These are phyloP conservation scores for Amylostereum areolatum DNA, from an alignment of 1,284 basidiomycete species.

Conservation along the genomic window DNA sequence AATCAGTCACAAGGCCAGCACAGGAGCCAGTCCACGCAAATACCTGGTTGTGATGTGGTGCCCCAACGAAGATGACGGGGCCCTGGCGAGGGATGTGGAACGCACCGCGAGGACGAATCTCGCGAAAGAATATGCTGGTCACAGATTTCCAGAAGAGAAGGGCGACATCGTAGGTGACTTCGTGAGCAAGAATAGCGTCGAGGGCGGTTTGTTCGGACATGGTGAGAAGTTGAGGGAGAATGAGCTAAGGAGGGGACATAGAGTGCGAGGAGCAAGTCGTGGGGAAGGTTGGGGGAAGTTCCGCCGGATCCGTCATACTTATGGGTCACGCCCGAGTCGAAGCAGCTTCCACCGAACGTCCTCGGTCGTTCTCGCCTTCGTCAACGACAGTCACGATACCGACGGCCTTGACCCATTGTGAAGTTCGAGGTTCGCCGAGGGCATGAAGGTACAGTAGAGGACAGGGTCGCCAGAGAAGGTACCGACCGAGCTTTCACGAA, in stretches of 20 bases:
- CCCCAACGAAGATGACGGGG: constrained; percentile 94
- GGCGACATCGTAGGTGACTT: constrained; percentile 52
- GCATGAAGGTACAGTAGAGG: no score
- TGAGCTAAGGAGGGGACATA: constrained; percentile 8
- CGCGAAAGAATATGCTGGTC: constrained; percentile 95
- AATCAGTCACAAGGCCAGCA: constrained; percentile 4
- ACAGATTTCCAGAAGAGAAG: constrained; percentile 80
- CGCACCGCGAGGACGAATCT: constrained; percentile 91
- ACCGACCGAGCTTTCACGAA: no score
- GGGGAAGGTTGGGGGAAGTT: constrained; percentile 1
- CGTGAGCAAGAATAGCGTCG: constrained; percentile 11
- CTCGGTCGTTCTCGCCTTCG: no score
- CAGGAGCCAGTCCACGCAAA: constrained; percentile 12
- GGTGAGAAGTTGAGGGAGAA: constrained; percentile 8
- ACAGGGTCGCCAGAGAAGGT: no score
- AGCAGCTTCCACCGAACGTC: no score
- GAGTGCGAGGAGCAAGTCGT: constrained; percentile 3
- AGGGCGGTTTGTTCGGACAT: not conserved
- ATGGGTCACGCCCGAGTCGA: no score
- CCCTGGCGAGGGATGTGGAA: constrained; percentile 93
- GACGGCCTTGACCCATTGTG: no score
- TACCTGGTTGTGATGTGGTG: constrained; percentile 95
- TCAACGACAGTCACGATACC: no score
- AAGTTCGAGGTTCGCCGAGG: no score
- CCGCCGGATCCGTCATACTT: not conserved